Evolutionary conservation across 371 early-diverging fungal species (phyloP), one percentile per base, ranked within the genome.

Genomic region (Haplosporangium sp.): DNA sequence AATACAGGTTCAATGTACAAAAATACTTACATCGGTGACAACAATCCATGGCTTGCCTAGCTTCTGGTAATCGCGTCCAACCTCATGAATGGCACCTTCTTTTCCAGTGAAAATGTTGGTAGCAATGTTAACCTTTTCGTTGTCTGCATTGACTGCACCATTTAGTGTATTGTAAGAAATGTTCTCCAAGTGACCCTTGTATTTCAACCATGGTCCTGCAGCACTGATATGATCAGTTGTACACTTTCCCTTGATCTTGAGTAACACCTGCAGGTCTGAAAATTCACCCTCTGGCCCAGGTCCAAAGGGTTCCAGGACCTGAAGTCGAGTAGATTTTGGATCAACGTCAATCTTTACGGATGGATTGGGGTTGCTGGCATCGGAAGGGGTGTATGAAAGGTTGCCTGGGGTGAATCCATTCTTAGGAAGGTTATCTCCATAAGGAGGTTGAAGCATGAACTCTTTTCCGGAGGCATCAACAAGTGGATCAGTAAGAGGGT

Each of bases 191-290:
- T 98, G 98, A 5, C 98, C 98, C 86, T 95, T 95, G 89, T 95
- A 98, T 84, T 97, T 98, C 73, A 98, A 88, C 98, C 98, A 98
- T 38, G 95, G 96, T 40, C 98, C 98, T 56, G 97, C 98, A 27
- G 95, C 95, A 61, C 95, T 95, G 78, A 98, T 97, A 82, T 98
- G 97, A 86, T 97, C 98, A 5, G 98, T 98, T 6, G 98, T 98
- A 87, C 98, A 98, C 85, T 98, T 98, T 77, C 98, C 98, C 86
- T 95, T 90, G 56, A 96, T 97, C 83, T 96, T 96, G 76, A 97
- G 88, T 61, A 97, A 85, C 19, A 98, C 93, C 20, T 89, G 89
- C 39, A 94, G 83, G 63, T 92, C 76, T 67, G 89, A 82, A 65
- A 93, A 89, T 76, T 98, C 98, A 47, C 96, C 95, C 82, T 90